Percentiles rank a stretch among this genome's conserved stretches.
Evolutionary conservation across 1,284 basidiomycete species (phyloP).

Genomic region (Tylopilus sp.): DNA sequence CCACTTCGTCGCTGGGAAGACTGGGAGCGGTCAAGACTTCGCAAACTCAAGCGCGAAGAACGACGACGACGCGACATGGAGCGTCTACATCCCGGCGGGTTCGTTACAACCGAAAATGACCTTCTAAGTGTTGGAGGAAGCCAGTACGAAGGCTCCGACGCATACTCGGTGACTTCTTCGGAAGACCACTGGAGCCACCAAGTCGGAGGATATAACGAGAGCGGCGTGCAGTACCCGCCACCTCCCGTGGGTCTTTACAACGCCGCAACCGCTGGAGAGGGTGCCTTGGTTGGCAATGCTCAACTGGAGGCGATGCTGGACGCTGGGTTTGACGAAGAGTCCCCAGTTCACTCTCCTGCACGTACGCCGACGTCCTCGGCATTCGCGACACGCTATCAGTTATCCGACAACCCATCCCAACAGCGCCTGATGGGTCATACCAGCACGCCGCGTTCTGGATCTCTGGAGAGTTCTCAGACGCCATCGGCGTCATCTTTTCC

Average conservation of each 20-base stretch:
- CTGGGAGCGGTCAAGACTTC: conserved; percentile 96
- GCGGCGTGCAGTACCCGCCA: conserved; percentile 73
- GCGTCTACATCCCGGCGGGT: conserved; percentile 67
- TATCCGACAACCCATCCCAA: conserved; percentile 52
- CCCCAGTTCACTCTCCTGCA: conserved; percentile 38
- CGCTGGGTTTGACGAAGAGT: conserved; percentile 68
- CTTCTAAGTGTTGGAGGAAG: conserved; percentile 56
- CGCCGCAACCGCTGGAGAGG: conserved; percentile 40
- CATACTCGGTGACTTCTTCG: conserved; percentile 76
- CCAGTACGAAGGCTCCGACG: conserved; percentile 72
- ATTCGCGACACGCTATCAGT: conserved; percentile 56
- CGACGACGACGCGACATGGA: conserved; percentile 80
- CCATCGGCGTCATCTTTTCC: conserved; percentile 51
- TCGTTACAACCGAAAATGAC: conserved; percentile 60
- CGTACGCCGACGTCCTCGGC: conserved; percentile 41
- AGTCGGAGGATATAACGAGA: conserved; percentile 87
- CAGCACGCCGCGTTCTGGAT: conserved; percentile 51
- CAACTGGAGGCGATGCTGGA: conserved; percentile 91
- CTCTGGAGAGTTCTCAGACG: conserved; percentile 40
- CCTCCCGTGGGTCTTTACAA: conserved; percentile 73
- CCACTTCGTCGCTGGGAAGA: conserved; percentile 98
- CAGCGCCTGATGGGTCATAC: conserved; percentile 52
- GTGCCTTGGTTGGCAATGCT: conserved; percentile 64
- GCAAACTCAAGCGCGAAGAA: conserved; percentile 90
- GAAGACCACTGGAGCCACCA: conserved; percentile 94